These are phyloP conservation scores for Alternaria brassicae DNA, from an alignment of 2,329 filamentous ascomycete genomes.

Conservation along the genomic window DNA sequence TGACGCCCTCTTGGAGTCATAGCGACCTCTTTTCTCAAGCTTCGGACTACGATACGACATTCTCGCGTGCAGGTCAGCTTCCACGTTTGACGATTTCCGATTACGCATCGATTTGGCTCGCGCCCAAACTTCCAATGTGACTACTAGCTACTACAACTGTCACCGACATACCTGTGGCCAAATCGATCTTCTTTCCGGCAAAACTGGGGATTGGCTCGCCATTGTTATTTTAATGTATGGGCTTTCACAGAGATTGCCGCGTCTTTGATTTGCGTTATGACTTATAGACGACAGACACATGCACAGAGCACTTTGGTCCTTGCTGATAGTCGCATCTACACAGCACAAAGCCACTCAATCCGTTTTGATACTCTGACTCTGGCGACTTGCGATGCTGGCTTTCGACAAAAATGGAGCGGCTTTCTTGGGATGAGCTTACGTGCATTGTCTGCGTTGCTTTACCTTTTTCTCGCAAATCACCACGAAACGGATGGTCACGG, in stretches of 20 bases:
- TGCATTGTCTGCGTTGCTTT: not conserved
- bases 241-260: not conserved
- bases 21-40: not conserved
- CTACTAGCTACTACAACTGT: conserved; percentile 8
- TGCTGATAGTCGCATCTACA: not conserved
- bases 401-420: too few species aligned
- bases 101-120: conserved; percentile 25
- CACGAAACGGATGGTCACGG: not conserved
- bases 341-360: not conserved
- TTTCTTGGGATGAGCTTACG: not conserved
- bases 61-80: not conserved
- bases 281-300: not conserved
- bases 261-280: not conserved
- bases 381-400: not conserved
- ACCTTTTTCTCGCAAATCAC: not conserved
- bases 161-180: conserved; percentile 3
- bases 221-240: not conserved
- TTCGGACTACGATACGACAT: not conserved
- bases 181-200: not conserved
- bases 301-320: not conserved
- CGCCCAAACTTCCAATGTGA: conserved; percentile 8
- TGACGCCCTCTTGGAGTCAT: conserved; percentile 32
- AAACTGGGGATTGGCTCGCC: not conserved
- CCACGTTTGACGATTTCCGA: not conserved
- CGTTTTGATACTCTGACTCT: not conserved